These are phyloP conservation scores for Tolypocladium cylindrosporum DNA, from an alignment of 2,329 filamentous ascomycete species.

Conservation along the genomic window DNA sequence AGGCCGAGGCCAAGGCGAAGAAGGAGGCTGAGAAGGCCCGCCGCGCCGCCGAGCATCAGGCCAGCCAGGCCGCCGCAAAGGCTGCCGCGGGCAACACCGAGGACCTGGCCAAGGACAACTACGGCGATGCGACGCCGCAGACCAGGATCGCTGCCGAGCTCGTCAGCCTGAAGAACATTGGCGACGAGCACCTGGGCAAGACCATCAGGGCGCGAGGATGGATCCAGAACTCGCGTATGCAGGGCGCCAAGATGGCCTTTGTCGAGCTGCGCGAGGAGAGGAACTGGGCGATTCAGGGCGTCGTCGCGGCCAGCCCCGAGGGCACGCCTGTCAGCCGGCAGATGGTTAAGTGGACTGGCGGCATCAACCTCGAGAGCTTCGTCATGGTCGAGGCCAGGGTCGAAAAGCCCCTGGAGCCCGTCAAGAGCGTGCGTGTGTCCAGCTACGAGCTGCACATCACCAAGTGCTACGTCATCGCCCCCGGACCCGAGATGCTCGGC, in stretches of 20 bases:
- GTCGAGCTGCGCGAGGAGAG: slow-evolving; percentile 71
- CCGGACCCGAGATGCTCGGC: slow-evolving; percentile 46
- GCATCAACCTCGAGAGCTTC: slow-evolving; percentile 69
- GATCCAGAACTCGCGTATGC: slow-evolving; percentile 78
- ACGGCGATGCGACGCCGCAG: slow-evolving; percentile 58
- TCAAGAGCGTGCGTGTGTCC: slow-evolving; percentile 77
- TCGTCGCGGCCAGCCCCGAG: slow-evolving; percentile 57
- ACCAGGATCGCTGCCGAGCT: slow-evolving; percentile 46
- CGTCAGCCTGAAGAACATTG: slow-evolving; percentile 52
- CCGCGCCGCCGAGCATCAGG: slow-evolving; percentile 64
- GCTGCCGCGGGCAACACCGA: slow-evolving; percentile 56
- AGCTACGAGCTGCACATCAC: slow-evolving; percentile 79
- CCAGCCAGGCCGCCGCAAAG: slow-evolving; percentile 57
- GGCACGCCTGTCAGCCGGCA: slow-evolving; percentile 62
- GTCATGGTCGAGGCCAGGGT: slow-evolving; percentile 73
- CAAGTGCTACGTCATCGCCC: slow-evolving; percentile 71
- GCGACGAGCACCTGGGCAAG: slow-evolving; percentile 56
- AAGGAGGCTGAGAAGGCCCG: slow-evolving; percentile 75
- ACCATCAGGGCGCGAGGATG: slow-evolving; percentile 68
- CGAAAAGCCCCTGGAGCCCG: slow-evolving; percentile 72
- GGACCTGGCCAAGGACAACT: slow-evolving; percentile 65
- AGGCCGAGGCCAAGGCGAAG: slow-evolving; percentile 76
- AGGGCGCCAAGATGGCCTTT: slow-evolving; percentile 88
- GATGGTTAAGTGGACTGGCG: slow-evolving; percentile 89
- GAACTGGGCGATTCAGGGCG: slow-evolving; percentile 72